Conservation (phyloP, 148 eudicot species). For the Chenopodium quinoa region DNA sequence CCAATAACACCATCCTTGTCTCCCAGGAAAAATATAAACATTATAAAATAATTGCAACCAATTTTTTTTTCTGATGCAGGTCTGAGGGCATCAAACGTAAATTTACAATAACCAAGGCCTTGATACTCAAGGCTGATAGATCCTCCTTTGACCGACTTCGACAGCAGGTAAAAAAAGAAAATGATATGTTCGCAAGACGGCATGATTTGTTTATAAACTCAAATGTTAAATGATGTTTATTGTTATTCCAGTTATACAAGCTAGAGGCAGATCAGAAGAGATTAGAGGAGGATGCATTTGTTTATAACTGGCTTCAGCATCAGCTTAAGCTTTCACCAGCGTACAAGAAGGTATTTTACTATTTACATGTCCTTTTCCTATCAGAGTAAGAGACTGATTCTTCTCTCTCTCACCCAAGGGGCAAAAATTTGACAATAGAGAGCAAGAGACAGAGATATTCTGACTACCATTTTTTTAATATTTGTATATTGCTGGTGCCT, state of each 20-base stretch:
- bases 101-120: slow-evolving; percentile 66
- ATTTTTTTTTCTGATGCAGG: slow-evolving; percentile 29
- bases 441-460: background rate
- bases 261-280: slow-evolving; percentile 61
- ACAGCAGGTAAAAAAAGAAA: slow-evolving; percentile 50
- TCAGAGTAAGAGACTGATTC: background rate
- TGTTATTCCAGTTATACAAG: slow-evolving; percentile 53
- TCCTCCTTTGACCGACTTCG: slow-evolving; percentile 69
- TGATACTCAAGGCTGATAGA: slow-evolving; percentile 65
- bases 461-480: background rate
- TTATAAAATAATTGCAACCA: background rate
- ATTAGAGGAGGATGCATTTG: slow-evolving; percentile 73
- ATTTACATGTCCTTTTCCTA: background rate
- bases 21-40: background rate
- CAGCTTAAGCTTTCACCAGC: slow-evolving; percentile 79
- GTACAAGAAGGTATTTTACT: slow-evolving; percentile 56
- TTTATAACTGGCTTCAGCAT: slow-evolving; percentile 79
- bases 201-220: background rate
- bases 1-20: background rate
- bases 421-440: background rate
- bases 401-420: background rate
- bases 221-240: background rate
- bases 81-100: slow-evolving; percentile 58
- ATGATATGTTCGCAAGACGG: background rate
- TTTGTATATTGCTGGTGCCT: background rate